A percentile compares a stretch with the other conserved stretches of the same genome.
Conservation (phyloP, 306 rosid species). For the Pyrus communis region DNA sequence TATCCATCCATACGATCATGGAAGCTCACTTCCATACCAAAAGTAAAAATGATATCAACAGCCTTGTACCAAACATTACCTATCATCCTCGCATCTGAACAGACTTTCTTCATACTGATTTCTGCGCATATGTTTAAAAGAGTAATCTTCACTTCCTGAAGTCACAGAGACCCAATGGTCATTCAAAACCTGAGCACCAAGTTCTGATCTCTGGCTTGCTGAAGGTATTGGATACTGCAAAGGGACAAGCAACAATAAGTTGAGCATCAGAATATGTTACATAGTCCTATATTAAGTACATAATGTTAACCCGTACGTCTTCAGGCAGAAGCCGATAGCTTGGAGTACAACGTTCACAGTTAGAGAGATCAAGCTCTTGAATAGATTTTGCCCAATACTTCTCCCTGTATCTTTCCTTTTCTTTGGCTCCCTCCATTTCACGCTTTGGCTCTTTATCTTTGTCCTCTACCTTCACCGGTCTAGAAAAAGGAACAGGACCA, state of each 20-base stretch:
- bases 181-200: slow-evolving; percentile 85
- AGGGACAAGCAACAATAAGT: slow-evolving; percentile 18
- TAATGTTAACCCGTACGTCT: slow-evolving; percentile 41
- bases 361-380: slow-evolving; percentile 94
- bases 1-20: neutral
- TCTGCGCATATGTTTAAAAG: slow-evolving; percentile 96
- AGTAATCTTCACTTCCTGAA: slow-evolving; percentile 99
- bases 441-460: slow-evolving; percentile 69
- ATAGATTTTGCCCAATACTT: slow-evolving; percentile 83
- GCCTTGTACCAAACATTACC: slow-evolving; percentile 32
- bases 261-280: slow-evolving; percentile 1
- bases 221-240: slow-evolving; percentile 90
- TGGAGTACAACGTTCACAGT: slow-evolving; percentile 79
- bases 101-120: slow-evolving; percentile 97
- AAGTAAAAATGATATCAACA: neutral
- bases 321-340: slow-evolving; percentile 93
- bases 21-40: neutral
- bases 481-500: slow-evolving; percentile 50
- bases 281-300: slow-evolving; percentile 12
- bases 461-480: slow-evolving; percentile 69
- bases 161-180: slow-evolving; percentile 99
- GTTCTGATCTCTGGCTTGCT: slow-evolving; percentile 87
- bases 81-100: slow-evolving; percentile 97
- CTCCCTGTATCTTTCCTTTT: slow-evolving; percentile 77
- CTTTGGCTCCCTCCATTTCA: slow-evolving; percentile 68